These are phyloP conservation scores for Yarrowia sp. DNA, from an alignment of 805 yeast genomes.

Conservation along the genomic window DNA sequence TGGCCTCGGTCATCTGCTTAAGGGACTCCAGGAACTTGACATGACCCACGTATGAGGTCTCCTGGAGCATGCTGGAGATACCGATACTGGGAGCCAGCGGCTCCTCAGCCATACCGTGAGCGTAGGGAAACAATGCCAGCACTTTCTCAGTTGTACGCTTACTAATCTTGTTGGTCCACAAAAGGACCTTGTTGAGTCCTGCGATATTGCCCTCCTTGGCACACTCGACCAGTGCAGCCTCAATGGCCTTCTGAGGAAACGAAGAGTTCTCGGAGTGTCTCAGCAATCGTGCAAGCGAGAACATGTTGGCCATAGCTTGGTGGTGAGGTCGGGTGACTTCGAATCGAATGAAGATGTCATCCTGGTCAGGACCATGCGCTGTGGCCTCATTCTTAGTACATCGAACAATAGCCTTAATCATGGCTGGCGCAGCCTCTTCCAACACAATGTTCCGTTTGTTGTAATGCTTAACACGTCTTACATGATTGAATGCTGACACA, in stretches of 20 bases:
- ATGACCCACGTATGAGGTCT: neutral
- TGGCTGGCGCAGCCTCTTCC: neutral
- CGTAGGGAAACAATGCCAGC: constrained; percentile 2
- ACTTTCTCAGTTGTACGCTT: neutral
- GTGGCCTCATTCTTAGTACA: constrained; percentile 13
- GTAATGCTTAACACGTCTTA: neutral
- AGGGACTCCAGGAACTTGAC: constrained; percentile 7
- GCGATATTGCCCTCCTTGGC: constrained; percentile 6
- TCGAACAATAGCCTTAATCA: constrained; percentile 9
- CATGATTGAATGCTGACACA: constrained; percentile 4
- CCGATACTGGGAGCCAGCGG: neutral
- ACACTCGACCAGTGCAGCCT: neutral
- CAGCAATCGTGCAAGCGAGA: neutral
- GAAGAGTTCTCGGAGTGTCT: neutral
- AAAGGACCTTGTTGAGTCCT: neutral
- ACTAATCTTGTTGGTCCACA: neutral
- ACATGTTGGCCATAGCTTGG: constrained; percentile 20
- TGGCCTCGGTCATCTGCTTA: neutral
- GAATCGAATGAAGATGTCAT: neutral
- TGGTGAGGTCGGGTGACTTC: neutral
- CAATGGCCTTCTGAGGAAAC: neutral
- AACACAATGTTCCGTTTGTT: neutral
- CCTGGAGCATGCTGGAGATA: constrained; percentile 17
- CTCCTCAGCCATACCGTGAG: constrained; percentile 8
- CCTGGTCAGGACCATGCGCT: neutral